Percentiles rank a stretch among this genome's conserved stretches.
phyloP scores from a whole-genome alignment of 2,329 filamentous ascomycete genomes.

The Trichophyton mentagrophytes region DNA sequence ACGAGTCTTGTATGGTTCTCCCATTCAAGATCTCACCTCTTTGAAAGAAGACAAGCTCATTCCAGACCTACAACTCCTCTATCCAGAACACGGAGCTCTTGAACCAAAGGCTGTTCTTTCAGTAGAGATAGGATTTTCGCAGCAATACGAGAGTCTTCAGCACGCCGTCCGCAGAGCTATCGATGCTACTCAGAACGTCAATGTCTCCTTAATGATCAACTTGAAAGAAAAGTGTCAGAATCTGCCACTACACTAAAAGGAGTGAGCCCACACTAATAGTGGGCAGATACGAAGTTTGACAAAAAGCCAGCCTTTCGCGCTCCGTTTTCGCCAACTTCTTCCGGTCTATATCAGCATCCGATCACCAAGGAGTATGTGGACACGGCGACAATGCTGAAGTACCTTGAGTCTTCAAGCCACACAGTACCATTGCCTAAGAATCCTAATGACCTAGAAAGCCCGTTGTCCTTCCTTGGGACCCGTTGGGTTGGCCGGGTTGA shows the following conservation, averaged over 20 bases:
- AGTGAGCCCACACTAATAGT: no score
- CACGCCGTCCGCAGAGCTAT: not conserved
- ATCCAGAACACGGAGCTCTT: not conserved
- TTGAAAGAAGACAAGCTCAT: not conserved
- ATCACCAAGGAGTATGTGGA: not conserved
- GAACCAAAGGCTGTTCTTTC: not conserved
- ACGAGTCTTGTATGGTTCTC: not conserved
- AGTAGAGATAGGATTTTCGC: not conserved
- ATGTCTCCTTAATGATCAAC: not conserved
- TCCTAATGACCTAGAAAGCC: not conserved
- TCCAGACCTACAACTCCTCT: not conserved
- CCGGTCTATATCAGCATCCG: not conserved
- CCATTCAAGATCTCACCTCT: not conserved
- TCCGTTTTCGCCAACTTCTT: not conserved
- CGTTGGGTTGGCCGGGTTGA: not conserved
- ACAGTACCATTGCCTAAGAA: not conserved
- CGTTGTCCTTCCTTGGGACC: not conserved
- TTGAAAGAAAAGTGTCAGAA: not conserved
- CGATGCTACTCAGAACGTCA: not conserved
- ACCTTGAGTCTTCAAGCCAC: not conserved
- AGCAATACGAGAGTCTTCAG: not conserved
- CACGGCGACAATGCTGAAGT: not conserved
- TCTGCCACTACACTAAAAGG: no score
- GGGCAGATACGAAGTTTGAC: no score
- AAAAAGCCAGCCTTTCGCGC: not conserved